A percentile compares a stretch with the other conserved stretches of the same genome.
Evolutionary conservation across 2,329 filamentous ascomycete species (phyloP).

Genomic region (Emericellopsis cladophorae): DNA sequence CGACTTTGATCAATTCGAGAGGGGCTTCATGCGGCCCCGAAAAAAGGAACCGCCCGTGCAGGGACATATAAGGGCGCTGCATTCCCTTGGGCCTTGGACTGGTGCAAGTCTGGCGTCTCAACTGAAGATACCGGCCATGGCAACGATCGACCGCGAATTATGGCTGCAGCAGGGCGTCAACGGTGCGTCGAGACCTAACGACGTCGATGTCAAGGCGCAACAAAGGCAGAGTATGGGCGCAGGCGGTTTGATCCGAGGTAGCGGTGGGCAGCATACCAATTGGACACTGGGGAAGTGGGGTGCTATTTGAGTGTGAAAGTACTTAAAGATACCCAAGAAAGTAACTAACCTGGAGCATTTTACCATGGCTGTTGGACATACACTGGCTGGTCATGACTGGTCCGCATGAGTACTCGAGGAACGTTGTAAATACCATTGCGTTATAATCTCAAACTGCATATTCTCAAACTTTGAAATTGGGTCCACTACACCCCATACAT

Average conservation of each 20-base stretch:
- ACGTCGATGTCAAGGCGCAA: constrained; percentile 44
- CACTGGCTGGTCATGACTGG: no score
- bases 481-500: no score
- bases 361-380: no score
- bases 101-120: constrained; percentile 60
- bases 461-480: no score
- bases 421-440: no score
- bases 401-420: no score
- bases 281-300: constrained; percentile 56
- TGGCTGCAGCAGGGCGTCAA: constrained; percentile 56
- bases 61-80: constrained; percentile 51
- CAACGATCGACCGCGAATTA: constrained; percentile 57
- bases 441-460: no score
- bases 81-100: constrained; percentile 61
- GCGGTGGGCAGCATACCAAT: constrained; percentile 26
- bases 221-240: constrained; percentile 54
- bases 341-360: no score
- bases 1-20: constrained; percentile 17
- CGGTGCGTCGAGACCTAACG: constrained; percentile 46
- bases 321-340: neutral
- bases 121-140: constrained; percentile 55
- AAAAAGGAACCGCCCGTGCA: constrained; percentile 26
- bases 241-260: constrained; percentile 28
- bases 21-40: constrained; percentile 20
- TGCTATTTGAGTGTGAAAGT: constrained; percentile 20